Percentiles rank a stretch among this genome's conserved stretches.
Evolutionary conservation across 805 yeast species (phyloP).

Genomic region (Isabelozyma heimii): DNA sequence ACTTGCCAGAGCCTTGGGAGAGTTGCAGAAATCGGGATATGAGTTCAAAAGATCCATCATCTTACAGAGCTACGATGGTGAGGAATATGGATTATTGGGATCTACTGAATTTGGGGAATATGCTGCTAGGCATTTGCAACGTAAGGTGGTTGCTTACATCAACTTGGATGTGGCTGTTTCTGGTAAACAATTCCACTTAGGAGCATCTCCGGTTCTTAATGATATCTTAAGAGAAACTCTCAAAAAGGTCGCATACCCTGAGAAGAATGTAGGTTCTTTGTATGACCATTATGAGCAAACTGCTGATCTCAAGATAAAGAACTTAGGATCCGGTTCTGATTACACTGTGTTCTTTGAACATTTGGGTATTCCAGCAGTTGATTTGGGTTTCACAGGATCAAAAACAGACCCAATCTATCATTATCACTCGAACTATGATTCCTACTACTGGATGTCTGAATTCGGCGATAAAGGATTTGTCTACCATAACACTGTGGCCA

Average conservation of each 20-base stretch:
- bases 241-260: conserved; percentile 43
- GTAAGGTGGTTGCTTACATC: conserved; percentile 48
- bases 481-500: conserved; percentile 55
- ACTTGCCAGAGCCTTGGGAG: conserved; percentile 41
- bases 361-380: conserved; percentile 59
- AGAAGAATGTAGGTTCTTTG: conserved; percentile 37
- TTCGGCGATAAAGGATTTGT: conserved; percentile 63
- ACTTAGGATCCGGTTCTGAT: conserved; percentile 72
- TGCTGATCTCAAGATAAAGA: conserved; percentile 36
- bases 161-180: conserved; percentile 52
- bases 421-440: conserved; percentile 74
- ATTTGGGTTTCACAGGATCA: conserved; percentile 50
- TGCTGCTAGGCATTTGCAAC: conserved; percentile 35
- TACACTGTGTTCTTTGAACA: conserved; percentile 60
- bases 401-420: conserved; percentile 61
- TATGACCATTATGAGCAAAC: conserved; percentile 46
- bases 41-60: conserved; percentile 38
- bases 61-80: conserved; percentile 42
- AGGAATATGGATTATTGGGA: conserved; percentile 52
- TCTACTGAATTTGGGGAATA: conserved; percentile 57
- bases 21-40: conserved; percentile 33
- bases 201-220: conserved; percentile 58
- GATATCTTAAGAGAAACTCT: conserved; percentile 45
- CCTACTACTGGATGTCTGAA: conserved; percentile 65
- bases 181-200: conserved; percentile 48